These are phyloP conservation scores for Pseudopithomyces chartarum DNA, from an alignment of 2,329 filamentous ascomycete genomes.

Conservation along the genomic window DNA sequence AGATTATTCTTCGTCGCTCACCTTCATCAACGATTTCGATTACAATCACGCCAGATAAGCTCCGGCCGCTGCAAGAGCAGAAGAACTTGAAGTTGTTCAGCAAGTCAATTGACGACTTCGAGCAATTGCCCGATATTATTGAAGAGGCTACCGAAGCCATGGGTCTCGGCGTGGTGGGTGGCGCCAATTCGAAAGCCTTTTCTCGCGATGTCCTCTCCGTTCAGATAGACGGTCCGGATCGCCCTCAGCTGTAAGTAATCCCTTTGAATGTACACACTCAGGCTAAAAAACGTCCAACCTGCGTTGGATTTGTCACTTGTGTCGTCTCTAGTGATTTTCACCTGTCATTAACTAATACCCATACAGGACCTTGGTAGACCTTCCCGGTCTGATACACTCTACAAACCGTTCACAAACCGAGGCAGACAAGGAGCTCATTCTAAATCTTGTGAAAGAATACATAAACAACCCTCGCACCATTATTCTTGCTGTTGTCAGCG, in stretches of 20 bases:
- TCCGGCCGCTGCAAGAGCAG: conserved; percentile 30
- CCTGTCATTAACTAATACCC: conserved; percentile 14
- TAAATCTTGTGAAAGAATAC: conserved; percentile 28
- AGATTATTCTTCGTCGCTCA: conserved; percentile 49
- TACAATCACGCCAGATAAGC: conserved; percentile 45
- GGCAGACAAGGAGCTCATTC: conserved; percentile 29
- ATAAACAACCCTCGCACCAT: conserved; percentile 36
- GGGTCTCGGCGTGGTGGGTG: conserved; percentile 43
- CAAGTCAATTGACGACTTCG: conserved; percentile 42
- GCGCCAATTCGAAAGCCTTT: conserved; percentile 38
- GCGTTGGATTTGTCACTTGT: too few relatives aligned
- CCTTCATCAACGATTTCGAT: conserved; percentile 29
- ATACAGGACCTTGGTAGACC: conserved; percentile 51
- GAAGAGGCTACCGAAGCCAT: conserved; percentile 58
- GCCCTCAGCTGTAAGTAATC: conserved; percentile 31
- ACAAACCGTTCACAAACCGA: conserved; percentile 27
- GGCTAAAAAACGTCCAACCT: too few relatives aligned
- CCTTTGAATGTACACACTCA: too few relatives aligned
- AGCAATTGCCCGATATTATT: conserved; percentile 56
- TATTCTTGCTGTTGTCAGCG: conserved; percentile 42
- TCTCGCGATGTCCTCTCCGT: conserved; percentile 49
- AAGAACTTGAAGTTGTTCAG: conserved; percentile 44
- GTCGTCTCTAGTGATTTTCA: conserved; percentile 11
- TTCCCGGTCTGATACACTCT: conserved; percentile 53
- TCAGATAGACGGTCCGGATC: conserved; percentile 49